These are phyloP conservation scores for Chimonanthus praecox DNA, from an alignment of 164 flowering plant genomes.

Conservation along the genomic window DNA sequence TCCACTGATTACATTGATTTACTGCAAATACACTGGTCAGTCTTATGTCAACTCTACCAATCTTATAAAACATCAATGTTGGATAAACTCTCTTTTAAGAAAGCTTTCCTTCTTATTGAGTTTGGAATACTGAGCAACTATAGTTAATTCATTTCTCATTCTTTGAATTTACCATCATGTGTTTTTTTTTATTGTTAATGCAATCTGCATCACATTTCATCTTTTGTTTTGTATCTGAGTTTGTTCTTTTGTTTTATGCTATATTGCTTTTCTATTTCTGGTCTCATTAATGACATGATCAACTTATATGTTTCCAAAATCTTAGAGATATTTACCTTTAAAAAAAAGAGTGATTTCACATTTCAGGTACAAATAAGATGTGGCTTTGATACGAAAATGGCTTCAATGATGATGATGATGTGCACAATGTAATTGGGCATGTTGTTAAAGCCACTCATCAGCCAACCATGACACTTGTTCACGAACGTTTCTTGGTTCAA, in stretches of 20 bases:
- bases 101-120: neutral
- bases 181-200: neutral
- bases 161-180: neutral
- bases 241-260: no score
- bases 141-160: neutral
- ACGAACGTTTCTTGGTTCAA: neutral
- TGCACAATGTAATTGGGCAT: neutral
- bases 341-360: no score
- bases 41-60: neutral
- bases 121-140: neutral
- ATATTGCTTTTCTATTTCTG: no score
- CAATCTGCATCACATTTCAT: neutral
- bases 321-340: no score
- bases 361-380: no score
- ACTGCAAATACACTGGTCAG: conserved; percentile 93
- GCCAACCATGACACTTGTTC: neutral
- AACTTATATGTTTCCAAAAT: no score
- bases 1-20: conserved; percentile 90
- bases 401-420: no score
- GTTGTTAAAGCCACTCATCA: neutral
- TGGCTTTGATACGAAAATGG: no score
- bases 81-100: neutral
- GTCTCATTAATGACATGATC: no score
- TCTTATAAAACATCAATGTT: neutral
- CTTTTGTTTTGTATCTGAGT: no score